A percentile compares a stretch with the other conserved stretches of the same genome.
Conservation (phyloP, 1,139 yeast genomes). For the Scheffersomyces parashehatae region DNA sequence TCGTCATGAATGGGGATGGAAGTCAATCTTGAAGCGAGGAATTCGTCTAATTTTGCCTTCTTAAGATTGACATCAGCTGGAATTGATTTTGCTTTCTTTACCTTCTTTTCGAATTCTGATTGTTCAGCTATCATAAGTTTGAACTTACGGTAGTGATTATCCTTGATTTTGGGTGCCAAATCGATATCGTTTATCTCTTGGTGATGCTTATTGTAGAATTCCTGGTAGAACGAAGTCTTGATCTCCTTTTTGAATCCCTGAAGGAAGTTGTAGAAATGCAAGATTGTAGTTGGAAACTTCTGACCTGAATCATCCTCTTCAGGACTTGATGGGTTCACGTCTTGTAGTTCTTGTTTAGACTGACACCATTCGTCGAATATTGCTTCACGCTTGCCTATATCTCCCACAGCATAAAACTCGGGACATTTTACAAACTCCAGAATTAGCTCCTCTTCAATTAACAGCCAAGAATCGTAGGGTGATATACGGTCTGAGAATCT, state of each 20-base stretch:
- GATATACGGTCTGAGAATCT: conserved; percentile 25
- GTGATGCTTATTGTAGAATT: conserved; percentile 24
- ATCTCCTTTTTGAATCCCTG: conserved; percentile 34
- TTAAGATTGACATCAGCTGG: conserved; percentile 27
- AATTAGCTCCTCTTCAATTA: conserved; percentile 40
- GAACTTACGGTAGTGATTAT: conserved; percentile 22
- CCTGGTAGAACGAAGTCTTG: conserved; percentile 26
- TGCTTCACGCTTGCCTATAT: conserved; percentile 20
- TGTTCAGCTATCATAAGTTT: conserved; percentile 28
- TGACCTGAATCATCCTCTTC: conserved; percentile 1
- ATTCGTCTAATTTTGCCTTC: conserved; percentile 25
- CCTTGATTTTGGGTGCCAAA: conserved; percentile 18
- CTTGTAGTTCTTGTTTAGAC: conserved; percentile 3
- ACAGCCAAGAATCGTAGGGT: conserved; percentile 38
- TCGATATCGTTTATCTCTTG: conserved; percentile 15
- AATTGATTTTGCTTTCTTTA: conserved; percentile 18
- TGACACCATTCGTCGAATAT: conserved; percentile 36
- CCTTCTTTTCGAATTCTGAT: conserved; percentile 23
- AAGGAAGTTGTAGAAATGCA: conserved; percentile 24
- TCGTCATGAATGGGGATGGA: background rate
- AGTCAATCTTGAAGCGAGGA: conserved; percentile 8
- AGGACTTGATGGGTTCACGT: conserved; percentile 1
- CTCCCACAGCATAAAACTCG: conserved; percentile 28
- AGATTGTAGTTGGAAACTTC: conserved; percentile 27
- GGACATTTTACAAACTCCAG: conserved; percentile 29